These are phyloP conservation scores for Phalaenopsis hybrid DNA, from an alignment of 116 monocot genomes.

Conservation along the genomic window DNA sequence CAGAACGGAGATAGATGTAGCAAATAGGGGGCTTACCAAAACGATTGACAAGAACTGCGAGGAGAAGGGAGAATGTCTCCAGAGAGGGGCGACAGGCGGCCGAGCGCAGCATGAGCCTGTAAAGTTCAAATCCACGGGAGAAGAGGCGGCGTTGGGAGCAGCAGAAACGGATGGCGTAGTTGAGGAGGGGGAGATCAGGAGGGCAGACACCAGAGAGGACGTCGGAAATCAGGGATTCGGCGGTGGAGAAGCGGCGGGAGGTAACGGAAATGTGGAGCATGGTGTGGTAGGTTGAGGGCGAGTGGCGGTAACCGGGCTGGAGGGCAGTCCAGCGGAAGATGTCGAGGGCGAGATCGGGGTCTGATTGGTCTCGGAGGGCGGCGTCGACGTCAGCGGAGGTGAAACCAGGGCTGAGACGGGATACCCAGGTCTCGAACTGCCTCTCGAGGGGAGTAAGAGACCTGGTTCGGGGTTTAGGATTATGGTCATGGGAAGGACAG, in stretches of 20 bases:
- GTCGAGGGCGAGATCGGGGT: constrained; percentile 86
- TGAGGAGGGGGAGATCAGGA: constrained; percentile 53
- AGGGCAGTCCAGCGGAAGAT: constrained; percentile 86
- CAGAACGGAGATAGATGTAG: constrained; percentile 36
- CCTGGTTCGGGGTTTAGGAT: constrained; percentile 10
- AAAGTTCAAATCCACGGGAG: constrained; percentile 76
- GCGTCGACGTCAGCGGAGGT: constrained; percentile 42
- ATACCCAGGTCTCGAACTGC: constrained; percentile 59
- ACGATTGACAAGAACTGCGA: constrained; percentile 43
- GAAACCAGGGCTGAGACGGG: constrained; percentile 66
- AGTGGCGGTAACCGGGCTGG: constrained; percentile 59
- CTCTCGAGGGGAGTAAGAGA: constrained; percentile 52
- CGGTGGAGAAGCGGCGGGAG: constrained; percentile 50
- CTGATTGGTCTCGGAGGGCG: constrained; percentile 45
- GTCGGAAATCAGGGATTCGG: constrained; percentile 37
- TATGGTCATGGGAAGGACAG: background rate
- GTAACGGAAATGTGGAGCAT: constrained; percentile 41
- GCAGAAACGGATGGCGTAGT: constrained; percentile 69
- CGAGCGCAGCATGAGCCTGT: constrained; percentile 48
- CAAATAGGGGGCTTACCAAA: constrained; percentile 11
- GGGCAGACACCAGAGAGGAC: constrained; percentile 8
- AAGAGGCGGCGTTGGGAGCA: constrained; percentile 69
- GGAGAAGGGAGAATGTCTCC: constrained; percentile 69
- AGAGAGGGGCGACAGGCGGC: constrained; percentile 29
- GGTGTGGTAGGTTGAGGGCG: constrained; percentile 46